Evolutionary conservation across 2,329 filamentous ascomycete species (phyloP).

Genomic region (Nectriaceae sp.): DNA sequence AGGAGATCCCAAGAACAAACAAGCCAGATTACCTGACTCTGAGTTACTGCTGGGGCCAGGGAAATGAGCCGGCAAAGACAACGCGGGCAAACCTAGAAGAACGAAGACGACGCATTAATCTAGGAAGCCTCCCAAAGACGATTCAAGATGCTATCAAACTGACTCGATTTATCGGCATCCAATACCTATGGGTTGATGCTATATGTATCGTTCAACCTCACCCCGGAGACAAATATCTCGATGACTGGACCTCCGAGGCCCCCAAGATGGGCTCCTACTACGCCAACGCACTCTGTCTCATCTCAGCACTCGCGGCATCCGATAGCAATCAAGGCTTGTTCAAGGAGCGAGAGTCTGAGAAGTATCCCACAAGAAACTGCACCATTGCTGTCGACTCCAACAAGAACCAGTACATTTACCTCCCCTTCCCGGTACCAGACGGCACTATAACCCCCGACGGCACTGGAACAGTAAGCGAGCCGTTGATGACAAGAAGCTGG

Average conservation of each 20-base stretch:
- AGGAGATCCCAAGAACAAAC: neutral
- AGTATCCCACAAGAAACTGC: neutral
- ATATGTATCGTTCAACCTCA: constrained; percentile 8
- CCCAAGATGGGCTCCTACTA: constrained; percentile 12
- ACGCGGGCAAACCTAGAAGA: neutral
- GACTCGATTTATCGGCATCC: constrained; percentile 2
- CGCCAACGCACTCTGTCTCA: constrained; percentile 6
- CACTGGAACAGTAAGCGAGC: too few species aligned
- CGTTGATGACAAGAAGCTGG: constrained; percentile 27
- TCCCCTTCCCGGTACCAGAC: too few species aligned
- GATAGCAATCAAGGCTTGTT: constrained; percentile 10
- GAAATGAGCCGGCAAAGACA: neutral
- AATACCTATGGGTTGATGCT: constrained; percentile 7
- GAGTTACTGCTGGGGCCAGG: constrained; percentile 2
- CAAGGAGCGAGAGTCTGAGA: neutral
- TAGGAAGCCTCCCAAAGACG: neutral
- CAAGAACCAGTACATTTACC: neutral
- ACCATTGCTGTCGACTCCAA: too few species aligned
- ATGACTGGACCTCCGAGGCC: constrained; percentile 9
- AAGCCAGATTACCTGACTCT: neutral
- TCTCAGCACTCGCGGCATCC: constrained; percentile 4
- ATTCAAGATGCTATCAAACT: constrained; percentile 4
- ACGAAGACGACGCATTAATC: neutral
- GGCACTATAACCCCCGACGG: too few species aligned
- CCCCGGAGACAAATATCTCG: too few species aligned